These are phyloP conservation scores for Solanum chaucha DNA, from an alignment of 257 asterid species.

Conservation along the genomic window DNA sequence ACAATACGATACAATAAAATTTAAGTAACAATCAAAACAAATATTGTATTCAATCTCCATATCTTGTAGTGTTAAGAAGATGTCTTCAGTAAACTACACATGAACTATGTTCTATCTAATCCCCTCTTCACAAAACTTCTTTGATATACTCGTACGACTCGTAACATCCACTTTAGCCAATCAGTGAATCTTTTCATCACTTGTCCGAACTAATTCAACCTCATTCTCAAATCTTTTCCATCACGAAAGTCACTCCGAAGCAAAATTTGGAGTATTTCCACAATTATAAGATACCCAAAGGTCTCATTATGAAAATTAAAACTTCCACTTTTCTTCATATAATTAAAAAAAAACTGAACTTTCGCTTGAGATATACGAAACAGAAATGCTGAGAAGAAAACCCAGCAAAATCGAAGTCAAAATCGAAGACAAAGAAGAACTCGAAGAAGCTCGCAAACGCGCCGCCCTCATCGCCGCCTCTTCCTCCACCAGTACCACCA, in stretches of 20 bases:
- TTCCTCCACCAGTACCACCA: background rate
- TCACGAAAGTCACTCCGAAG: background rate
- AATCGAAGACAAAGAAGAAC: constrained; percentile 79
- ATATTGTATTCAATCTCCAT: background rate
- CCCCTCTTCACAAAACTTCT: background rate
- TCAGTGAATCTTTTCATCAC: background rate
- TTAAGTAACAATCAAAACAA: too few species aligned
- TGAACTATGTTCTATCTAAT: background rate
- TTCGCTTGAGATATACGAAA: background rate
- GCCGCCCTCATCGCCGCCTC: constrained; percentile 37
- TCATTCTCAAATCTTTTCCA: background rate
- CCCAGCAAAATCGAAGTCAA: constrained; percentile 75
- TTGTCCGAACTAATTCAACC: background rate
- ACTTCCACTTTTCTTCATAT: background rate
- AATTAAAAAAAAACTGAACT: background rate
- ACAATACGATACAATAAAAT: too few species aligned
- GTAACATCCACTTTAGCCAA: background rate
- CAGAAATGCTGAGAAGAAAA: constrained; percentile 79
- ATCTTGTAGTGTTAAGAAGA: background rate
- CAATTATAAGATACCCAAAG: background rate
- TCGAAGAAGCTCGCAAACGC: constrained; percentile 73
- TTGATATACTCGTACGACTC: background rate
- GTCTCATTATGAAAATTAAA: background rate
- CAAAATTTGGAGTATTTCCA: background rate
- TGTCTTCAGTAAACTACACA: too few species aligned